These are phyloP conservation scores for Microbotryum silenes-acaulis DNA, from an alignment of 1,284 basidiomycete species.

Conservation along the genomic window DNA sequence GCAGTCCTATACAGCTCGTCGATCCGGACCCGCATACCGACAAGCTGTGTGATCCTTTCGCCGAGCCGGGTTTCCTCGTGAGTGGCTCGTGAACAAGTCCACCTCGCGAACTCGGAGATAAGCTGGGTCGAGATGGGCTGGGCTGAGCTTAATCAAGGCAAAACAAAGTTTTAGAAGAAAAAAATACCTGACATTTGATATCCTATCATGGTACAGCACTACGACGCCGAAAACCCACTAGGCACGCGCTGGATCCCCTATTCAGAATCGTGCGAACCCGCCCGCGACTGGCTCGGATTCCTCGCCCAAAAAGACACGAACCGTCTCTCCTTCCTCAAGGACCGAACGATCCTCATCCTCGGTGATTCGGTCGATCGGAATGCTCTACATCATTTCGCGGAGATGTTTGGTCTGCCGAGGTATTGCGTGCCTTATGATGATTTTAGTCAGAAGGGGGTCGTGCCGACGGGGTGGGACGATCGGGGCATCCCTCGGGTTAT, in stretches of 20 bases:
- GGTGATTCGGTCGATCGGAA: conserved; percentile 37
- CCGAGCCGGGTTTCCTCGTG: conserved; percentile 31
- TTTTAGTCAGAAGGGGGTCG: conserved; percentile 23
- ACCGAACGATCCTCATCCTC: conserved; percentile 34
- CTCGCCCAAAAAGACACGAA: conserved; percentile 15
- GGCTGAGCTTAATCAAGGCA: too few relatives aligned
- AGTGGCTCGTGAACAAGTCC: background rate
- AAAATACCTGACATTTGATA: too few relatives aligned
- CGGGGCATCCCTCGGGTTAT: conserved; percentile 29
- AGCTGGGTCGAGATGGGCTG: too few relatives aligned
- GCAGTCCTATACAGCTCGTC: conserved; percentile 34
- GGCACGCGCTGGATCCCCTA: conserved; percentile 31
- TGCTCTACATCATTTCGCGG: conserved; percentile 31
- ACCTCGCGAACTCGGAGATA: too few relatives aligned
- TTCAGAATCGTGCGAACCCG: conserved; percentile 27
- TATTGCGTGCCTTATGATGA: conserved; percentile 29
- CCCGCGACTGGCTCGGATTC: conserved; percentile 31
- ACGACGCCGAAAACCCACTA: conserved; percentile 14
- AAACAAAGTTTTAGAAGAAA: too few relatives aligned
- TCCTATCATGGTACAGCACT: conserved; percentile 9
- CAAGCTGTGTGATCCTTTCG: conserved; percentile 29
- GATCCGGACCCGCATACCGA: too few relatives aligned
- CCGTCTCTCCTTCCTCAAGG: conserved; percentile 29
- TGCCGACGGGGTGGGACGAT: conserved; percentile 28
- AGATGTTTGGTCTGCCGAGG: conserved; percentile 26